Base-by-base conservation (phyloP, 768 basidiomycete genomes). In the Coprinopsis sp. region DNA sequence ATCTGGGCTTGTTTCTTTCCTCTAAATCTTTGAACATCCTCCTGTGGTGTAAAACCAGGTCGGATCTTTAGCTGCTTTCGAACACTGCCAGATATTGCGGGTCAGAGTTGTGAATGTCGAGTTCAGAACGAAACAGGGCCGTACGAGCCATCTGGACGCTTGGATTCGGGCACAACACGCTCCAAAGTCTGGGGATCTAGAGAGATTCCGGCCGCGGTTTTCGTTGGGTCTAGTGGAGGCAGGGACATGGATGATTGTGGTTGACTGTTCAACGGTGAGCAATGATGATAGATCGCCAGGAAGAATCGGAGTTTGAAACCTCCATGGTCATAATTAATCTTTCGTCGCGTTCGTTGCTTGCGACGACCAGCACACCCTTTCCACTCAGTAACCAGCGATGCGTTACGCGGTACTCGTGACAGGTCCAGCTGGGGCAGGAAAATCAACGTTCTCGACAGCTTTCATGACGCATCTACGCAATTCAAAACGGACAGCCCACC, bases 371-470 rank as follows among this genome's bases (percentile, higher is more conserved):
- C 40, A 11, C 28, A 30, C 45, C 47, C 44, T 27, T n/a, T 33
- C n/a, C 22, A 42, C 37, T 25, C 18, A 13, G n/a, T 37, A 53
- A 42, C n/a, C n/a, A n/a, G n/a, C n/a, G 33, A 92, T 92, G 90
- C 84, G 90, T 50, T 92, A 92, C 69, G 90, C 90, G 6, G 84
- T 91, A 23, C 77, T 92, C 37, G 79, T 92, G 41, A 88, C 86
- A 46, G 96, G 96, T n/a, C 96, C 96, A 38, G 96, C 96, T 2
- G 96, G 96, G 40, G 92, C 96, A 12, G 96, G 96, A 41, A 99
- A 99, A 71, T 91, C 92, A 0, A 98, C 96, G 0, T 95, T 99
- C 59, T 87, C 89, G 56, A 72, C 78, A 18, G 80, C 93, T 1
- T 82, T 97, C 54, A 74, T 98, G 50, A 93, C 89, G 8, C 95